Evolutionary conservation across 2,329 filamentous ascomycete genomes (phyloP), one percentile per base, ranked within the genome.

Genomic region (Claviceps sp.): DNA sequence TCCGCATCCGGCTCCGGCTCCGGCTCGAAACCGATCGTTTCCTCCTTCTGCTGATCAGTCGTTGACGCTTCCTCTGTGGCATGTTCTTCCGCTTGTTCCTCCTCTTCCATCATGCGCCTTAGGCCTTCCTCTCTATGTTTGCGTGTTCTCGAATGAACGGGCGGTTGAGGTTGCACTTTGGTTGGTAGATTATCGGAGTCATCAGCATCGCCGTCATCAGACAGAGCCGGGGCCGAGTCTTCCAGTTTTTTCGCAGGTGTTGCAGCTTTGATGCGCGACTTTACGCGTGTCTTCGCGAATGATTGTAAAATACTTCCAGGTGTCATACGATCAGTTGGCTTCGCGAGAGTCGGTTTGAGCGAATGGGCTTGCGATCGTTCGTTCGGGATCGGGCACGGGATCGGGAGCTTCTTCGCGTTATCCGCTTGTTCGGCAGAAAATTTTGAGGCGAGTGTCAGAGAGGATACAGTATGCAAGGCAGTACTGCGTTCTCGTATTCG

Each of bases 291-390:
- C 60, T 85, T 87, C 14, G 86, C 85, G 63, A 94, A 94, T 0
- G 87, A 85, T 55, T 84, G 83, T 74, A 93, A 88, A 26, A 94
- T 79, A 54, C 79, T 78, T 2, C 69, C 71, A 13, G 82, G 79
- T 16, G 71, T 73, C 50, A 78, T 77, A 52, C 78, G 78, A 61
- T 86, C 88, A 2, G 59, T 40, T 5, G 70, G 56, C 20, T 67
- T 41, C 20, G 20, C 30, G 26, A 11, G 4, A 5, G 34, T 22
- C 14, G 30, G 22, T 16, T 44, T 48, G 16, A 22, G 37, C 42
- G 45, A 7, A 16, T 34, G 18, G 38, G 26, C 34, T 40, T 50
- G 47, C 26, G 62, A 59, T 1, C 60, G 62, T 34, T 61, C 58
- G 7, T 62, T 62, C 1, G 62, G 57, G 1, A 55, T 52, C 1